Percentiles rank a stretch among this genome's conserved stretches.
Evolutionary conservation across 1,284 basidiomycete species (phyloP).

Genomic region (Malassezia brasiliensis): DNA sequence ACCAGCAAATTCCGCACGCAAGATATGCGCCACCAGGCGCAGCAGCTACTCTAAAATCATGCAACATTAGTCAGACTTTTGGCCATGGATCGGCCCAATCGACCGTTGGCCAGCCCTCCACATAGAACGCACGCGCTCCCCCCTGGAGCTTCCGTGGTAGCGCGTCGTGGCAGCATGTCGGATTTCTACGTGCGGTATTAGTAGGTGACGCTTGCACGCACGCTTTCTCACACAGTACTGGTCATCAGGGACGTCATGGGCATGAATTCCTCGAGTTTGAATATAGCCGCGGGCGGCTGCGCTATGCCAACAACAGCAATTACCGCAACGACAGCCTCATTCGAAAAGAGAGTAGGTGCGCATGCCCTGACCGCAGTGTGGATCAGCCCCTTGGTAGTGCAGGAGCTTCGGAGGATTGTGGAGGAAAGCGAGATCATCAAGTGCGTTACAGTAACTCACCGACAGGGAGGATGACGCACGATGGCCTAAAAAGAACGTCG

Average conservation of each 20-base stretch:
- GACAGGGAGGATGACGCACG: slow-evolving; percentile 86
- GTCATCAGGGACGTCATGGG: slow-evolving; percentile 44
- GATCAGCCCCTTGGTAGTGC: slow-evolving; percentile 78
- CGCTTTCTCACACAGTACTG: slow-evolving; percentile 26
- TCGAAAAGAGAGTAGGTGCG: slow-evolving; percentile 76
- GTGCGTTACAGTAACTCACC: slow-evolving; percentile 52
- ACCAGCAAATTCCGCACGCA: too few relatives aligned
- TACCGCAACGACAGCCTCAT: slow-evolving; percentile 95
- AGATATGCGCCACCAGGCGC: too few relatives aligned
- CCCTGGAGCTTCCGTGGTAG: too few relatives aligned
- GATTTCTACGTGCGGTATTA: slow-evolving; percentile 48
- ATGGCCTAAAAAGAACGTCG: slow-evolving; percentile 98
- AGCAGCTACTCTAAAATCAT: too few relatives aligned
- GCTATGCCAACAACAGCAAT: slow-evolving; percentile 99
- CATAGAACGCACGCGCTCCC: too few relatives aligned
- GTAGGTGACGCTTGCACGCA: slow-evolving; percentile 21
- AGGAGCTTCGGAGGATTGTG: slow-evolving; percentile 89
- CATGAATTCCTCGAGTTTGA: slow-evolving; percentile 85
- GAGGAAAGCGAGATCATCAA: slow-evolving; percentile 89
- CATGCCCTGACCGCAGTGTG: slow-evolving; percentile 60
- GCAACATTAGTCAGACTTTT: too few relatives aligned
- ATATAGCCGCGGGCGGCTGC: slow-evolving; percentile 84
- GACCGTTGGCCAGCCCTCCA: background rate
- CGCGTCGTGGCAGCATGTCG: slow-evolving; percentile 19
- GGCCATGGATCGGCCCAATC: background rate